Percentiles rank a stretch among this genome's conserved stretches.
These are phyloP conservation scores for Colletotrichum kahawae DNA, from an alignment of 2,329 filamentous ascomycete species.

Conservation along the genomic window DNA sequence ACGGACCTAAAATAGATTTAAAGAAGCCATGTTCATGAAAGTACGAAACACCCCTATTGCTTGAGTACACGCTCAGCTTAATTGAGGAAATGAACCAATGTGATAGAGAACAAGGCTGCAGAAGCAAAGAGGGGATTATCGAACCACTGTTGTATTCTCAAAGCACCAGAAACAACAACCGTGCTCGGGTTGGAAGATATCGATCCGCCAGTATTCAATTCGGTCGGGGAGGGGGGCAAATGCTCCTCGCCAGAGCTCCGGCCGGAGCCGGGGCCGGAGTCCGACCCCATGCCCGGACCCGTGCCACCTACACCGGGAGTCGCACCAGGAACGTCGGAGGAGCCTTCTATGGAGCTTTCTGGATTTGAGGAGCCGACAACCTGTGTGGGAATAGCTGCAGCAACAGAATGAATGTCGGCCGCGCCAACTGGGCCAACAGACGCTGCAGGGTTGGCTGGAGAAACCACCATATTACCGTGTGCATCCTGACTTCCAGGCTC, in stretches of 20 bases:
- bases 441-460: background rate
- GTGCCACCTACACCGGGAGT: background rate
- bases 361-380: rapidly evolving
- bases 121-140: background rate
- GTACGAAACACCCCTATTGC: background rate
- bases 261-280: background rate
- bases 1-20: rapidly evolving
- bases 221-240: background rate
- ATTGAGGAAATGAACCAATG: background rate
- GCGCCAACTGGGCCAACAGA: too few relatives aligned
- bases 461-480: background rate
- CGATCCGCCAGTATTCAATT: rapidly evolving
- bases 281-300: background rate
- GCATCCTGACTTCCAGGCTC: background rate
- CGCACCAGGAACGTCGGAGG: background rate
- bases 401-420: background rate
- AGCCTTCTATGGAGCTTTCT: background rate
- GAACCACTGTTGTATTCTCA: rapidly evolving
- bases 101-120: rapidly evolving
- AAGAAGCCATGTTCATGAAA: background rate
- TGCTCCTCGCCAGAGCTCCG: background rate
- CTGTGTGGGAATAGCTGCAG: background rate
- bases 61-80: background rate
- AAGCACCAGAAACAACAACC: background rate
- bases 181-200: background rate